A percentile compares a stretch with the other conserved stretches of the same genome.
phyloP scores from a whole-genome alignment of 139 green algal genomes.

The Penium margaritaceum region DNA sequence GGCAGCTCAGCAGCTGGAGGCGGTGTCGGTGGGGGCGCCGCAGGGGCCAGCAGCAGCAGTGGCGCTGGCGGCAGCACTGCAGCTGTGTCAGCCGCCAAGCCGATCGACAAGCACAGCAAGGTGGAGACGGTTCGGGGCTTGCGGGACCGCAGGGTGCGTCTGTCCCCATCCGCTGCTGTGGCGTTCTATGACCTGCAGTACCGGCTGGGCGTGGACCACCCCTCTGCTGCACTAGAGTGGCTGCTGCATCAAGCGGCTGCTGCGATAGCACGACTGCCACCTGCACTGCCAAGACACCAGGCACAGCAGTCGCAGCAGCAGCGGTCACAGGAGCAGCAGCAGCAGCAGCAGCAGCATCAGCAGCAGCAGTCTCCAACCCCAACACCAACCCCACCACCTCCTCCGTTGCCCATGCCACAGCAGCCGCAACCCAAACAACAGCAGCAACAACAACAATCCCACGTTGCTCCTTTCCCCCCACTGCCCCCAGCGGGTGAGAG shows the following conservation, averaged over 20 bases:
- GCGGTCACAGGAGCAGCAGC: too few species aligned
- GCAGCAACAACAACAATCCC: too few species aligned
- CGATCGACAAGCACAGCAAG: conserved; percentile 37
- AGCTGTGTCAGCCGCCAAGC: neutral
- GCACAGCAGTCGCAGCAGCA: too few species aligned
- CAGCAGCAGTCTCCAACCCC: too few species aligned
- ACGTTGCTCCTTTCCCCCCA: too few species aligned
- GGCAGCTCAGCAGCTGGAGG: neutral
- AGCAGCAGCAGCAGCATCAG: too few species aligned
- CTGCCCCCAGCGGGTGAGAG: too few species aligned
- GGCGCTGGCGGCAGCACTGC: neutral
- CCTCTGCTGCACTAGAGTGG: conserved; percentile 33
- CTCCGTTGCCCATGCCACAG: too few species aligned
- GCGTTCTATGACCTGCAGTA: conserved; percentile 44
- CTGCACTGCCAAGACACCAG: too few species aligned
- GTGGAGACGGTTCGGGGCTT: conserved; percentile 27
- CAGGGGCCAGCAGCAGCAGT: neutral
- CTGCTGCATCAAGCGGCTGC: conserved; percentile 27
- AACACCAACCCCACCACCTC: too few species aligned
- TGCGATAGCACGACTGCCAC: conserved; percentile 27
- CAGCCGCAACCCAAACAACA: too few species aligned
- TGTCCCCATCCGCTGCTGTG: conserved; percentile 18
- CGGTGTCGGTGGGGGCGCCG: neutral
- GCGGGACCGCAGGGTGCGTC: conserved; percentile 22
- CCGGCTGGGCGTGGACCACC: conserved; percentile 34